Percentiles rank a stretch among this genome's conserved stretches.
Conservation (phyloP, 805 yeast species). For the Saturnispora kantuleensis region DNA sequence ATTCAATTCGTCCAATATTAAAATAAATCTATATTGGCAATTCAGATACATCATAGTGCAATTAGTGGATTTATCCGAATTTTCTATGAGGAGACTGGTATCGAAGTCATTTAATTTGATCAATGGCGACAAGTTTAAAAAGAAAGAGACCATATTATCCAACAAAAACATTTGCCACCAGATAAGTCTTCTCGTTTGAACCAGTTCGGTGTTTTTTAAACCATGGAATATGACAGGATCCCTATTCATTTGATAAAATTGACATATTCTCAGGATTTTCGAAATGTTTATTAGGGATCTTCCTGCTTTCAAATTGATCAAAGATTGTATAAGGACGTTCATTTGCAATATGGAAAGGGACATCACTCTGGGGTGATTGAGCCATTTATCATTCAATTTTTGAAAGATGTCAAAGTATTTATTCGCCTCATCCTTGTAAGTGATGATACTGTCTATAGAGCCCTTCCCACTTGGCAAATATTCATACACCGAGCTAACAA, state of each 20-base stretch:
- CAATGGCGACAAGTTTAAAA: slow-evolving; percentile 17
- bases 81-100: slow-evolving; percentile 19
- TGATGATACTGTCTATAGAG: slow-evolving; percentile 8
- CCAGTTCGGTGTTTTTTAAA: slow-evolving; percentile 36
- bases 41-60: slow-evolving; percentile 16
- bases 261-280: slow-evolving; percentile 19
- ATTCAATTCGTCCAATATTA: slow-evolving; percentile 45
- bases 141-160: slow-evolving; percentile 34
- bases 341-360: slow-evolving; percentile 17
- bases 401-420: slow-evolving; percentile 15
- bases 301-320: slow-evolving; percentile 19
- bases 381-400: slow-evolving; percentile 12
- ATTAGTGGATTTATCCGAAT: slow-evolving; percentile 7
- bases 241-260: slow-evolving; percentile 36
- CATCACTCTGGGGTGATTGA: slow-evolving; percentile 19
- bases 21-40: slow-evolving; percentile 25
- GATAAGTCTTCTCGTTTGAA: slow-evolving; percentile 45
- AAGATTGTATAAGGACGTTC: slow-evolving; percentile 18
- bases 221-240: slow-evolving; percentile 49
- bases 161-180: slow-evolving; percentile 62
- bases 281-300: slow-evolving; percentile 18
- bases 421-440: slow-evolving; percentile 15
- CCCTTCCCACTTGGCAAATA: slow-evolving; percentile 8
- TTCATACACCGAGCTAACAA: slow-evolving; percentile 13
- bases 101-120: slow-evolving; percentile 20